Conservation (phyloP, 495 filamentous ascomycete species). For the Aspergillus sclerotioniger region DNA sequence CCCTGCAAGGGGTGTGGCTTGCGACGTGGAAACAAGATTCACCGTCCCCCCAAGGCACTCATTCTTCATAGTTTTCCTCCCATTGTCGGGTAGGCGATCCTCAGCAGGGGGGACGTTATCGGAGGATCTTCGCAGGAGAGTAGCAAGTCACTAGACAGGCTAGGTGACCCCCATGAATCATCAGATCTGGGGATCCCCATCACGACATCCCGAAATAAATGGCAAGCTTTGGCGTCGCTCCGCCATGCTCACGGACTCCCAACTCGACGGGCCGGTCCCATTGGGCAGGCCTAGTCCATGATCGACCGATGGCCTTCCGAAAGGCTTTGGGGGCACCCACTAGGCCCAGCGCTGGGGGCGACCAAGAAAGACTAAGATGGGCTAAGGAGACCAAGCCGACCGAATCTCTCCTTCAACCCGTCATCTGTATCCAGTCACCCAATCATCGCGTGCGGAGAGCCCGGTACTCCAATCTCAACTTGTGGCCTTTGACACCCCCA, state of each 20-base stretch:
- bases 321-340: background rate
- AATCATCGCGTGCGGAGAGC: background rate
- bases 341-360: background rate
- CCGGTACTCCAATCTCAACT: background rate
- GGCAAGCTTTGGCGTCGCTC: slow-evolving; percentile 1
- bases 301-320: slow-evolving; percentile 7
- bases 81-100: background rate
- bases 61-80: background rate
- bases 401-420: background rate
- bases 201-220: slow-evolving; percentile 6
- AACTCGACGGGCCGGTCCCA: slow-evolving; percentile 1
- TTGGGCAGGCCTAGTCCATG: background rate
- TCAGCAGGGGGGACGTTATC: background rate
- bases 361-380: background rate
- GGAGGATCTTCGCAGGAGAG: background rate
- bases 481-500: background rate
- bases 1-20: background rate
- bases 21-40: background rate
- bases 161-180: slow-evolving; percentile 1
- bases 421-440: background rate
- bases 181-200: slow-evolving; percentile 6
- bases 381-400: background rate
- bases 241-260: background rate
- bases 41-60: background rate
- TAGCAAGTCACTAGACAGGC: background rate